Conservation (phyloP, 805 yeast genomes). For the Phaffomyces thermotolerans region DNA sequence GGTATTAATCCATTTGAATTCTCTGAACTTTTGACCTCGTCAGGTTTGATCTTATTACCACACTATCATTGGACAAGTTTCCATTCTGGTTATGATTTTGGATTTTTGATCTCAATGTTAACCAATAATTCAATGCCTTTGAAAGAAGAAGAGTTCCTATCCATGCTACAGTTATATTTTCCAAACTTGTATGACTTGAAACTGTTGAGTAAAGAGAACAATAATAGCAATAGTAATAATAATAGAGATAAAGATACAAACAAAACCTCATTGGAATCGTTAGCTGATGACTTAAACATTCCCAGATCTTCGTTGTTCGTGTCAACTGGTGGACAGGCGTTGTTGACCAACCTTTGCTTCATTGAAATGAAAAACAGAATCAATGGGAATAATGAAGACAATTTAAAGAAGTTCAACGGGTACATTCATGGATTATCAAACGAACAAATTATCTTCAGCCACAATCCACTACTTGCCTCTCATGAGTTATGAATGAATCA, state of each 20-base stretch:
- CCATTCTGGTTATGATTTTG: conserved; percentile 93
- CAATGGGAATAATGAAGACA: conserved; percentile 16
- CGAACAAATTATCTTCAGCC: conserved; percentile 7
- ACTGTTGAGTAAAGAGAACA: conserved; percentile 30
- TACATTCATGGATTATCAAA: conserved; percentile 44
- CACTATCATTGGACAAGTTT: conserved; percentile 80
- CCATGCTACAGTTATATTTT: conserved; percentile 65
- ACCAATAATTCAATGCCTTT: conserved; percentile 73
- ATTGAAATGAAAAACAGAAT: conserved; percentile 39
- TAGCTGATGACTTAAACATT: conserved; percentile 66
- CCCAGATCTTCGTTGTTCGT: conserved; percentile 50
- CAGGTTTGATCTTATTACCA: conserved; percentile 71
- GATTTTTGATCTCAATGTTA: conserved; percentile 73
- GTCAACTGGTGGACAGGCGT: conserved; percentile 57
- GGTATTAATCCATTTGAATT: conserved; percentile 79
- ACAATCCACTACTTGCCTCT: neutral
- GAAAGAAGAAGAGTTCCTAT: conserved; percentile 68
- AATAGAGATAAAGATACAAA: conserved; percentile 11
- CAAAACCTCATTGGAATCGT: conserved; percentile 40
- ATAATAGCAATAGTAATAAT: neutral
- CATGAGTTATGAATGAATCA: neutral
- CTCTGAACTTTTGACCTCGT: conserved; percentile 76
- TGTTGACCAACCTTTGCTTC: conserved; percentile 57
- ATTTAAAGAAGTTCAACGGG: conserved; percentile 37
- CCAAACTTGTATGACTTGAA: conserved; percentile 84